Percentiles rank a stretch among this genome's conserved stretches.
These are phyloP conservation scores for Penstemon barbatus DNA, from an alignment of 257 asterid species.

Conservation along the genomic window DNA sequence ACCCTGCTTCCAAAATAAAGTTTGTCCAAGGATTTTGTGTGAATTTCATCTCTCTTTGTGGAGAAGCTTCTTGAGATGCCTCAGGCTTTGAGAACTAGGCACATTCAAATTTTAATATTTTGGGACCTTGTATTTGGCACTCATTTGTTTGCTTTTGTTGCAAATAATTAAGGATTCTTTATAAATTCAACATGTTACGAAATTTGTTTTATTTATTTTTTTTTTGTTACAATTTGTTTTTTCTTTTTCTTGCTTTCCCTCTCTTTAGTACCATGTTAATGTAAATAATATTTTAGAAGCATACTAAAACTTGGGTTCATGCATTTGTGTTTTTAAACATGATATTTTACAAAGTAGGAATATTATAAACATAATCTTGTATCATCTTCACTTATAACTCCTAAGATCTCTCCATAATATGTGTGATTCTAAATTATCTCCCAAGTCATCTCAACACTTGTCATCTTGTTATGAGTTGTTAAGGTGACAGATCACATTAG, in stretches of 20 bases:
- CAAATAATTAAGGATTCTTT: conserved; percentile 5
- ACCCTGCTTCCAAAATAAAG: too few relatives aligned
- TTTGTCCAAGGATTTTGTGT: not conserved
- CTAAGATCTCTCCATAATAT: too few relatives aligned
- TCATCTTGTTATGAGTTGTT: too few relatives aligned
- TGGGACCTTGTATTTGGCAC: not conserved
- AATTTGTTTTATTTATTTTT: not conserved
- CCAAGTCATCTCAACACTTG: too few relatives aligned
- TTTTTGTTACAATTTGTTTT: not conserved
- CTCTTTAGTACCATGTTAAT: not conserved
- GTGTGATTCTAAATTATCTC: too few relatives aligned
- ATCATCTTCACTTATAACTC: too few relatives aligned
- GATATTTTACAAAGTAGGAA: too few relatives aligned
- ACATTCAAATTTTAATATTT: not conserved
- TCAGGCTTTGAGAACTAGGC: not conserved
- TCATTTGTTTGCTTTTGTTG: not conserved
- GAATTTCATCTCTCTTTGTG: not conserved
- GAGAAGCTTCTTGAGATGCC: not conserved
- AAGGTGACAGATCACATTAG: too few relatives aligned
- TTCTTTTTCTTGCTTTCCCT: not conserved
- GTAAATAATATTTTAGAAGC: too few relatives aligned
- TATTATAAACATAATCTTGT: too few relatives aligned
- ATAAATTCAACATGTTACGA: not conserved
- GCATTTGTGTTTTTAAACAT: too few relatives aligned
- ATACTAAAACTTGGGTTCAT: too few relatives aligned